Base-by-base conservation (phyloP, 257 asterid genomes). In the Cynanchum wilfordii region DNA sequence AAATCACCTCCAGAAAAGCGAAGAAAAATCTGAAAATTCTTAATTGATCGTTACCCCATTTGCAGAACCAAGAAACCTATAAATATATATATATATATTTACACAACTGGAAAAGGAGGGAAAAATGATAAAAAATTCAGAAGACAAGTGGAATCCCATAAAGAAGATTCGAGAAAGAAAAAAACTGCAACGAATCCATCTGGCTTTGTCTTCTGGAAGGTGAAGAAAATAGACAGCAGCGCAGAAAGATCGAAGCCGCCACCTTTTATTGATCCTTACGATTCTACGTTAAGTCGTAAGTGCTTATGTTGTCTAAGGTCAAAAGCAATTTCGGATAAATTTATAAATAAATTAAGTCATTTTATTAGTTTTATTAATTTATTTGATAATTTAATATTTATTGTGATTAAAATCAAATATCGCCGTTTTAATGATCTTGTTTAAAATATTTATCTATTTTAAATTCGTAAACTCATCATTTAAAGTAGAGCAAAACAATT, bases 11-110 rank as follows among this genome's bases (percentile, higher is more conserved):
- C 3, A 16, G 24, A 62, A 42, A 62, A 29, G 79, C 49, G 65
- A 82, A 81, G 62, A 68, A 68, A 68, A 57, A 73, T 58, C 73
- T 52, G 66, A 73, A 27, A 73, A 27, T 25, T 20, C 4, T 30
- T 66, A 42, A 5, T 66, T 24, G 36, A 68, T 22, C 54, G 19
- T 8, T 25, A 25, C 29, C 8, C 3, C 58, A 45, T 50, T 50
- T 24, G 3, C 22, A 47, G 72, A 15, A 45, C 17, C 20, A 3
- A 20, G 4, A 3, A 16, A 64, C 27, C 69, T 36, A 9, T 33
- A 30, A 11, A 33, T 36, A 42, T 7, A 7, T 42, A 38, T 38
- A 7, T 3, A 33, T 36, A 42, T 7, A 7, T 42, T 2, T 38
- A 7, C 1, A 60, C 22, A 29, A 60, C 33, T 6, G 38, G 20